Evolutionary conservation across 805 yeast species (phyloP).

Genomic region (Priceomyces melissophilus): DNA sequence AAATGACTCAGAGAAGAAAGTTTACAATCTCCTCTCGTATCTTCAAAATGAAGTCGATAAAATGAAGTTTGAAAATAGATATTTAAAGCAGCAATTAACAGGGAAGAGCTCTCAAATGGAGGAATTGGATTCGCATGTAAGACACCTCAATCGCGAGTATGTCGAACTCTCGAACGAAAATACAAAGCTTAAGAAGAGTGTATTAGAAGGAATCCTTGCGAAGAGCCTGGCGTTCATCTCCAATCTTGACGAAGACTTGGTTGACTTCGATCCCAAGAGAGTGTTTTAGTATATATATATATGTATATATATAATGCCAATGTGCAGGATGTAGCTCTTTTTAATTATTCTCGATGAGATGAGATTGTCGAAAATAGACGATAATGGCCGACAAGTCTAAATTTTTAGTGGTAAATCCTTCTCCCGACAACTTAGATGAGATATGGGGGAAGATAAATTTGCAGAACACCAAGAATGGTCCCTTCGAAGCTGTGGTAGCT

Average conservation of each 20-base stretch:
- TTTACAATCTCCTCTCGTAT: slow-evolving; percentile 25
- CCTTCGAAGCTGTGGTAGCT: slow-evolving; percentile 54
- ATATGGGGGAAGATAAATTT: slow-evolving; percentile 43
- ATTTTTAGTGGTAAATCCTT: slow-evolving; percentile 46
- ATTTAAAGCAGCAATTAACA: slow-evolving; percentile 19
- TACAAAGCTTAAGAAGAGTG: slow-evolving; percentile 2
- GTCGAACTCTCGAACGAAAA: slow-evolving; percentile 7
- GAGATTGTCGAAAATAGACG: not conserved
- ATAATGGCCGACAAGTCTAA: slow-evolving; percentile 19
- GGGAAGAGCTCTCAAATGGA: slow-evolving; percentile 16
- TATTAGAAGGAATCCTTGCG: slow-evolving; percentile 2
- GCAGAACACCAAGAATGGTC: slow-evolving; percentile 59
- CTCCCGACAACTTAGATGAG: slow-evolving; percentile 38
- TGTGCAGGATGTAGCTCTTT: not conserved
- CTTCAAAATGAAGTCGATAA: slow-evolving; percentile 29
- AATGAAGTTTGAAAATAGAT: slow-evolving; percentile 33
- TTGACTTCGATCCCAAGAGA: slow-evolving; percentile 14
- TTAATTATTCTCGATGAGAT: slow-evolving; percentile 2
- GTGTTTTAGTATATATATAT: slow-evolving; percentile 6
- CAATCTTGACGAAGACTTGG: slow-evolving; percentile 11
- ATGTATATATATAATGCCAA: not conserved
- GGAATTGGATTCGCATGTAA: slow-evolving; percentile 23
- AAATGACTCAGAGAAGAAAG: slow-evolving; percentile 9
- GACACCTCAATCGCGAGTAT: slow-evolving; percentile 20
- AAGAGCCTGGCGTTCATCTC: slow-evolving; percentile 6